phyloP scores from a whole-genome alignment of 1,284 basidiomycete species.

The Tranzscheliella williamsii region DNA sequence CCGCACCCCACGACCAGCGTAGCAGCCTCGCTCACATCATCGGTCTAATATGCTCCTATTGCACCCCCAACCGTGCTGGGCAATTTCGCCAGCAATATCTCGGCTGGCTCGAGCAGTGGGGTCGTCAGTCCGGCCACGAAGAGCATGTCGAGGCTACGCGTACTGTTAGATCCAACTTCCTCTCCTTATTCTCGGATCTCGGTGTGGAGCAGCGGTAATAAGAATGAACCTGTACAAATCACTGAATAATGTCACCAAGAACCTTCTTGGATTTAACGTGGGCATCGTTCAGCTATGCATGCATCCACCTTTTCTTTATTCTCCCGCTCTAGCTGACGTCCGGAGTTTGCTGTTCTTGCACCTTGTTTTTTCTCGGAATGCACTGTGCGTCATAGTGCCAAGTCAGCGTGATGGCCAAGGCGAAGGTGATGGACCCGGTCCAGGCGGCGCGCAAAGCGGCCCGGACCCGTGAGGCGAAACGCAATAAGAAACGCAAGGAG shows the following conservation, averaged over 20 bases:
- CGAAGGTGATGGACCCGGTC: conserved; percentile 51
- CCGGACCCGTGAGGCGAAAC: conserved; percentile 33
- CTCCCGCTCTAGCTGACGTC: too few species aligned
- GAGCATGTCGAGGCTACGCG: conserved; percentile 21
- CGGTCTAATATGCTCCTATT: conserved; percentile 5
- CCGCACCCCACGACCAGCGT: conserved; percentile 1
- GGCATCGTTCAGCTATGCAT: too few species aligned
- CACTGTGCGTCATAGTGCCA: too few species aligned
- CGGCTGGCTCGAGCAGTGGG: conserved; percentile 22
- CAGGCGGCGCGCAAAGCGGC: conserved; percentile 61
- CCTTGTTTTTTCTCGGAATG: too few species aligned
- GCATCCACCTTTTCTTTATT: too few species aligned
- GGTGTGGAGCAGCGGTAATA: conserved; percentile 22
- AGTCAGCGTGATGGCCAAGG: conserved; percentile 22
- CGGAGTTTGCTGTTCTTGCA: too few species aligned
- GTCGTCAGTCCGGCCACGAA: conserved; percentile 18
- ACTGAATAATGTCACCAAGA: too few species aligned
- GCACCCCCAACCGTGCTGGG: conserved; percentile 8
- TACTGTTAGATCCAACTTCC: conserved; percentile 13
- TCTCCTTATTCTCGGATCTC: conserved; percentile 30
- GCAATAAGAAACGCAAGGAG: conserved; percentile 55
- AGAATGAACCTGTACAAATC: too few species aligned
- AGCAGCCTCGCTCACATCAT: conserved; percentile 6
- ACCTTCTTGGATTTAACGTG: too few species aligned
- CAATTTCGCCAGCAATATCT: conserved; percentile 20